These are phyloP conservation scores for Fusarium globosum DNA, from an alignment of 2,329 filamentous ascomycete species.

Conservation along the genomic window DNA sequence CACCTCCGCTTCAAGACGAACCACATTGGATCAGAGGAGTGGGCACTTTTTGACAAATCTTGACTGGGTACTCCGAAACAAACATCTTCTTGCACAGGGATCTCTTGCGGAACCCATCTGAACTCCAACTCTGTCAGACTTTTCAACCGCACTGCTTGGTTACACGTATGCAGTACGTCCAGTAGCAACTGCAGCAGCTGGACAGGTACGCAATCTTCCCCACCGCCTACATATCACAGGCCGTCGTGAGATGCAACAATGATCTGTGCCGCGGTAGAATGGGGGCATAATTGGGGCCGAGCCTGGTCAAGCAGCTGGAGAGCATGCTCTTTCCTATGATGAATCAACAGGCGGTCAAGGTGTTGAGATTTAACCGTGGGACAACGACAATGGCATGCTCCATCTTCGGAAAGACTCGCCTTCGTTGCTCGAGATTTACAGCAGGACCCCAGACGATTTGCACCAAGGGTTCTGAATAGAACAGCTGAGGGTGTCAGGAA, in stretches of 20 bases:
- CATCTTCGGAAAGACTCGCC: slow-evolving; percentile 13
- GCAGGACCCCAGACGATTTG: background rate
- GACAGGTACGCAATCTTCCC: slow-evolving; percentile 21
- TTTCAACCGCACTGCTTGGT: slow-evolving; percentile 2
- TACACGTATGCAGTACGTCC: background rate
- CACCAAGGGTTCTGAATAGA: slow-evolving; percentile 1
- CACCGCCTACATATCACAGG: slow-evolving; percentile 40
- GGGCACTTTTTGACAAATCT: slow-evolving; percentile 12
- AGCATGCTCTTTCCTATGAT: slow-evolving; percentile 15
- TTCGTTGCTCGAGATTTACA: slow-evolving; percentile 1
- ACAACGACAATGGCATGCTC: background rate
- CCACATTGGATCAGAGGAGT: slow-evolving; percentile 9
- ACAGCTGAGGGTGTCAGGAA: slow-evolving; percentile 26
- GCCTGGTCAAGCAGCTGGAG: slow-evolving; percentile 23
- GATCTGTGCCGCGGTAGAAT: slow-evolving; percentile 40
- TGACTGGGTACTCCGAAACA: slow-evolving; percentile 6
- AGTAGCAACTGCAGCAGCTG: background rate
- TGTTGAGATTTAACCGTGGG: slow-evolving; percentile 10
- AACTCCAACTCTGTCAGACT: slow-evolving; percentile 19
- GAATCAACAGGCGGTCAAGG: slow-evolving; percentile 43
- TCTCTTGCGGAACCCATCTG: slow-evolving; percentile 32
- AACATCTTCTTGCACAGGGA: slow-evolving; percentile 8
- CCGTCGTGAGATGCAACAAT: slow-evolving; percentile 38
- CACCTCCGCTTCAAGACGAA: slow-evolving; percentile 14
- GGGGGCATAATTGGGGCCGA: slow-evolving; percentile 32